A percentile compares a stretch with the other conserved stretches of the same genome.
These are phyloP conservation scores for Pseudonitzschia delicatissima DNA, from an alignment of 108 stramenopile species.

Conservation along the genomic window DNA sequence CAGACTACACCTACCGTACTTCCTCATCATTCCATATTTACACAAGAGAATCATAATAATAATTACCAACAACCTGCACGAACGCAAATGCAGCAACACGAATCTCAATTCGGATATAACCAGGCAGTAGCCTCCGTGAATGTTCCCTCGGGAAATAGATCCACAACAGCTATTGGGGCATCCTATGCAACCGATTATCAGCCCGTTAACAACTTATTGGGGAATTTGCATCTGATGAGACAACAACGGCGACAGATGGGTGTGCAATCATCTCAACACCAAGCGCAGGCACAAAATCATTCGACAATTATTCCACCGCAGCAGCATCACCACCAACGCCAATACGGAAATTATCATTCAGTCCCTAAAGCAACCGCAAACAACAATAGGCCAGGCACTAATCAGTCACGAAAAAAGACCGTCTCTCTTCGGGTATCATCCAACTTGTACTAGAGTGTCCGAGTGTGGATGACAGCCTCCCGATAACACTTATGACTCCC, in stretches of 20 bases:
- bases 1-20: not conserved
- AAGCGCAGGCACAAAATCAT: not conserved
- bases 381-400: not conserved
- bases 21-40: not conserved
- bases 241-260: constrained; percentile 1
- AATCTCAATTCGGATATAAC: not conserved
- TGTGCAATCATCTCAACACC: not conserved
- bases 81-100: too few species aligned
- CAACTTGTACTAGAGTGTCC: constrained; percentile 21
- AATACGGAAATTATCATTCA: not conserved
- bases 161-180: constrained; percentile 2
- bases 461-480: too few species aligned
- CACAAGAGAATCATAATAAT: not conserved
- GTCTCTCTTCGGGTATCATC: constrained; percentile 18
- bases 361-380: not conserved
- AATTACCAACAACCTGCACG: too few species aligned
- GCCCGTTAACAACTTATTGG: constrained; percentile 28
- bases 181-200: constrained; percentile 22
- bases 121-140: not conserved
- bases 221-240: constrained; percentile 22
- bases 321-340: not conserved
- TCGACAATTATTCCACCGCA: not conserved
- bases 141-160: not conserved
- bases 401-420: constrained; percentile 1
- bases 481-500: too few species aligned